phyloP scores from a whole-genome alignment of 495 filamentous ascomycete species.

The Pseudotulostoma volvatum region DNA sequence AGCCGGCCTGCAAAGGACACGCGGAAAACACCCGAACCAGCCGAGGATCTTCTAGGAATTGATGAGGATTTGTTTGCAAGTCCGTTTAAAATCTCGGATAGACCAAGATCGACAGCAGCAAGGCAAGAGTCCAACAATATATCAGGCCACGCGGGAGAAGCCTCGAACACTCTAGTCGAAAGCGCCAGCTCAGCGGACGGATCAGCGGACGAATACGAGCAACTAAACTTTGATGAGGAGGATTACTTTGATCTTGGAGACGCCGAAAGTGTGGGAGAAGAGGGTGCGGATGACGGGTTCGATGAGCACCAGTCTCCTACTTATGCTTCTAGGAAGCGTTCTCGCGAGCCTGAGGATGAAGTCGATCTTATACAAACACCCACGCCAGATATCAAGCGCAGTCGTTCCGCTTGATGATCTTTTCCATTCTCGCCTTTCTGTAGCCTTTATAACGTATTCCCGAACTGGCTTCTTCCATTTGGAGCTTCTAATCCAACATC shows the following conservation, averaged over 20 bases:
- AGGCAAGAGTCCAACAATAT: neutral
- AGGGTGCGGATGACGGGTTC: conserved; percentile 9
- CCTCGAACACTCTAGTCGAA: neutral
- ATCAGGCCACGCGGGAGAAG: neutral
- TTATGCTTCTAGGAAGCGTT: conserved; percentile 13
- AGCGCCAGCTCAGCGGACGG: neutral
- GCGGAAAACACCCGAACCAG: conserved; percentile 9
- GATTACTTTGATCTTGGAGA: conserved; percentile 11
- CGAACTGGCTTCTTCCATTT: neutral
- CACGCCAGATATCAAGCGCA: conserved; percentile 16
- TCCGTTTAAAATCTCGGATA: conserved; percentile 7
- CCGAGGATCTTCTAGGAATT: conserved; percentile 17
- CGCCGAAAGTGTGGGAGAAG: conserved; percentile 9
- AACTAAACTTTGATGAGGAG: conserved; percentile 12
- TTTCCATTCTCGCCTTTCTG: neutral
- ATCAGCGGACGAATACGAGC: conserved; percentile 4
- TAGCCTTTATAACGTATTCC: neutral
- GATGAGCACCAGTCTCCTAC: conserved; percentile 10
- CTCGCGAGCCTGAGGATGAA: conserved; percentile 18
- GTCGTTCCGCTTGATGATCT: conserved; percentile 14
- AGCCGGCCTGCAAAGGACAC: conserved; percentile 6
- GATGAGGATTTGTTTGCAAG: conserved; percentile 19
- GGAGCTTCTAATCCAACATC: neutral
- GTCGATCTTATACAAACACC: conserved; percentile 12
- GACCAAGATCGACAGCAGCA: neutral